Evolutionary conservation across 78 protist genomes (phyloP).

Genomic region (Monocercomonoides exilis): DNA sequence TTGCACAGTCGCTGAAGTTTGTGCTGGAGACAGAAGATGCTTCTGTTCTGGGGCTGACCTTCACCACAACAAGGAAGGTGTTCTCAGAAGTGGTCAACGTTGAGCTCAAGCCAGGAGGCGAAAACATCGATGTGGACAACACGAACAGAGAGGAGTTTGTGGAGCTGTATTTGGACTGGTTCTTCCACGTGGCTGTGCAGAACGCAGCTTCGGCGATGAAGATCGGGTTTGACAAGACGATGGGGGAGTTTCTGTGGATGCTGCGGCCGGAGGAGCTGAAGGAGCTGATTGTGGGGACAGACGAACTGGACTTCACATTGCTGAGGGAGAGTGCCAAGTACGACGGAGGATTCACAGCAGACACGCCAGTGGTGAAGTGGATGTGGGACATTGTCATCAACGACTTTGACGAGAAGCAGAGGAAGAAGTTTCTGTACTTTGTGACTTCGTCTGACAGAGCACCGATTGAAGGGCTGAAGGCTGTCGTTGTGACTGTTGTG

Average conservation of each 20-base stretch:
- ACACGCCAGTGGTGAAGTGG: constrained; percentile 9
- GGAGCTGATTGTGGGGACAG: constrained; percentile 80
- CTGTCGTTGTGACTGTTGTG: constrained; percentile 37
- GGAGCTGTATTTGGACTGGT: constrained; percentile 40
- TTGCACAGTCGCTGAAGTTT: constrained; percentile 61
- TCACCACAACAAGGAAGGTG: constrained; percentile 17
- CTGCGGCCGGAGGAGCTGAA: constrained; percentile 85
- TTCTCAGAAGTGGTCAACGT: constrained; percentile 50
- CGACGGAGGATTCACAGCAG: constrained; percentile 59
- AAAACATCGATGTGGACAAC: constrained; percentile 53
- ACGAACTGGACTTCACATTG: constrained; percentile 69
- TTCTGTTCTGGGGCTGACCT: not conserved
- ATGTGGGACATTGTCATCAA: constrained; percentile 78
- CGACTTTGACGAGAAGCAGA: constrained; percentile 52
- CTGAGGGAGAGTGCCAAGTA: constrained; percentile 64
- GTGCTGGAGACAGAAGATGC: too few species aligned
- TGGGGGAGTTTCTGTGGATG: constrained; percentile 16
- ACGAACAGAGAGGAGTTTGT: constrained; percentile 75
- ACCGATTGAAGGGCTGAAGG: constrained; percentile 66
- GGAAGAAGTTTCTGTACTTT: constrained; percentile 74
- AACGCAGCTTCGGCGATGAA: constrained; percentile 59
- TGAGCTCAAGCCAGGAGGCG: constrained; percentile 69
- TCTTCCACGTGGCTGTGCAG: constrained; percentile 41
- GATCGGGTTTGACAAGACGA: constrained; percentile 62
- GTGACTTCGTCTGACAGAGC: constrained; percentile 79